Percentiles rank a stretch among this genome's conserved stretches.
Conservation (phyloP, 1,139 yeast genomes). For the Geotrichum fermentans region DNA sequence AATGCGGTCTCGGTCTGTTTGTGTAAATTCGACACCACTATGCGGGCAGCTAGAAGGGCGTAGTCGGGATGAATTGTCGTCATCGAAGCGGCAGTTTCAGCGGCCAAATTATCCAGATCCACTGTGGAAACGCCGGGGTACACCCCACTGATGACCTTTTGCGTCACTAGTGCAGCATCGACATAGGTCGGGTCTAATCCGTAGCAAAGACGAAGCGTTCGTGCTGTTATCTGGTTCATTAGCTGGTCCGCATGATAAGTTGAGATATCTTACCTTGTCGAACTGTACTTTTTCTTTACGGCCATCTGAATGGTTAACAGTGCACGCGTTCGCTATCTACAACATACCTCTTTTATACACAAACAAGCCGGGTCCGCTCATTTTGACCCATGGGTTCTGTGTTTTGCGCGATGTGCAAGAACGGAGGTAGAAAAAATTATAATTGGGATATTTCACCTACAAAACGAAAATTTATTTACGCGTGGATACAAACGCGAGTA, state of each 20-base stretch:
- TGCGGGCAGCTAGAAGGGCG: conserved; percentile 78
- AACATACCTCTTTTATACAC: conserved; percentile 39
- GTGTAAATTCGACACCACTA: conserved; percentile 72
- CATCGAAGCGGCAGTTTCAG: conserved; percentile 86
- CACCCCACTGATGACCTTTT: conserved; percentile 66
- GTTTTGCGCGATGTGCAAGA: too few relatives aligned
- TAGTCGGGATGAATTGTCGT: conserved; percentile 88
- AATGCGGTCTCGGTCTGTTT: conserved; percentile 71
- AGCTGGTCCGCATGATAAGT: too few relatives aligned
- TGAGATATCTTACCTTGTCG: conserved; percentile 41
- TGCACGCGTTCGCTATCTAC: not conserved
- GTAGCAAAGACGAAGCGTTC: conserved; percentile 51
- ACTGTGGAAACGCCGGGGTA: conserved; percentile 81
- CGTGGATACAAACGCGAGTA: conserved; percentile 38
- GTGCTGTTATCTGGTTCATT: conserved; percentile 45
- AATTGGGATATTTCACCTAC: not conserved
- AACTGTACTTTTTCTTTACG: conserved; percentile 70
- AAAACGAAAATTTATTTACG: conserved; percentile 6
- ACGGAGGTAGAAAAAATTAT: conserved; percentile 1
- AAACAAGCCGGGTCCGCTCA: conserved; percentile 30
- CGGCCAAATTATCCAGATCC: conserved; percentile 71
- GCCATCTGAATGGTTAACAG: conserved; percentile 42
- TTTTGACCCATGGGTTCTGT: too few relatives aligned
- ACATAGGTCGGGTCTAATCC: conserved; percentile 64
- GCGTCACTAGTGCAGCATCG: conserved; percentile 67